phyloP scores from a whole-genome alignment of 176 grass and related monocot species.

The Raddia distichophylla region DNA sequence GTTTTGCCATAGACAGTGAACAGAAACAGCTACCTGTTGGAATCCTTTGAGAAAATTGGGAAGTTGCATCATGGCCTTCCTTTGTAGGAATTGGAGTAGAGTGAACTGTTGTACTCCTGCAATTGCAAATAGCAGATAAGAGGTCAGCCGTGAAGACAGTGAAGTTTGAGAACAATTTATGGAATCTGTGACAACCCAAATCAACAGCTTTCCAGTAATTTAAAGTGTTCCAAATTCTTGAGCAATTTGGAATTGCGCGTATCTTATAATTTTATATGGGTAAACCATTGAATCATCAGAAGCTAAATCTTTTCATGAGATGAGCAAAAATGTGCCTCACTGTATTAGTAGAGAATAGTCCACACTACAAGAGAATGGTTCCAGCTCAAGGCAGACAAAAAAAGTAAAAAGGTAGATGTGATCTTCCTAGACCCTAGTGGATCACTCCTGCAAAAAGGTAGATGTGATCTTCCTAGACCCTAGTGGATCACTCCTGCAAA shows the following conservation, averaged over 20 bases:
- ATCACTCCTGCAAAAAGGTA: too few species aligned
- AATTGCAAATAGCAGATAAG: slow-evolving; percentile 48
- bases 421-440: too few species aligned
- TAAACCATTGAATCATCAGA: slow-evolving; percentile 10
- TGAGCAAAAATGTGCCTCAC: too few species aligned
- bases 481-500: too few species aligned
- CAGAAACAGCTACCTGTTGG: slow-evolving; percentile 53
- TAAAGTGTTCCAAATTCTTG: background rate
- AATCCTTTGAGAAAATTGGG: slow-evolving; percentile 63
- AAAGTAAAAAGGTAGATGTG: too few species aligned
- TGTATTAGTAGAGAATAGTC: too few species aligned
- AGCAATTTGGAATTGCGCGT: background rate
- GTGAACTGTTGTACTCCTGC: slow-evolving; percentile 77
- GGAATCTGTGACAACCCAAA: background rate
- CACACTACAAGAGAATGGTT: too few species aligned
- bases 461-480: too few species aligned
- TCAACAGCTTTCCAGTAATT: background rate
- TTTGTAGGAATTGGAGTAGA: slow-evolving; percentile 48
- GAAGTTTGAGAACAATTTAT: background rate
- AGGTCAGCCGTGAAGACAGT: slow-evolving; percentile 16
- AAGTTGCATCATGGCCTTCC: slow-evolving; percentile 31
- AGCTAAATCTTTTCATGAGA: background rate
- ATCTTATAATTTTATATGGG: background rate
- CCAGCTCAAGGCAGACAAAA: too few species aligned
- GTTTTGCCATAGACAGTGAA: background rate